Percentiles rank a stretch among this genome's conserved stretches.
Conservation (phyloP, 345 rosid species). For the Eucalyptus fibrosa region DNA sequence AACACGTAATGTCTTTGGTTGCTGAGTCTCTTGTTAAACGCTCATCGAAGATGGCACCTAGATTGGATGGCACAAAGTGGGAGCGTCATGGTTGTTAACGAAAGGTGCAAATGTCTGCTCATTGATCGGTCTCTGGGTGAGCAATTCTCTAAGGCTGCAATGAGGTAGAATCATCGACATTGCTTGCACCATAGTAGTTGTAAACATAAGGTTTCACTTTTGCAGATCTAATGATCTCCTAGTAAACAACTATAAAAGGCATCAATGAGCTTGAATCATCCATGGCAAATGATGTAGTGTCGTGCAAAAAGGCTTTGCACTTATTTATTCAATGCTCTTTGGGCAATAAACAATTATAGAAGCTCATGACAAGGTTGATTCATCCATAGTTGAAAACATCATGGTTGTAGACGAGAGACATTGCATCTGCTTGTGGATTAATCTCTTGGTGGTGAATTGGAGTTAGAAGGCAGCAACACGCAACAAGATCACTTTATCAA, state of each 20-base stretch:
- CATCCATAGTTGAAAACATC: not conserved
- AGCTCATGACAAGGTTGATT: not conserved
- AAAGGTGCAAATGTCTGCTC: not conserved
- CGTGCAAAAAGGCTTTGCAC: not conserved
- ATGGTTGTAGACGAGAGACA: not conserved
- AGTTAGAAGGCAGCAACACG: too few relatives aligned
- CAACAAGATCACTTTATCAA: too few relatives aligned
- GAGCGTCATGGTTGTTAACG: not conserved
- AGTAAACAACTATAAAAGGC: not conserved
- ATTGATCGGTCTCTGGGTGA: accelerated
- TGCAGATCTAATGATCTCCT: not conserved
- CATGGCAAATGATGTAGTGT: not conserved
- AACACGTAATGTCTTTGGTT: not conserved
- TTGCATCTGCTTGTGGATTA: not conserved
- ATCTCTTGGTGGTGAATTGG: too few relatives aligned
- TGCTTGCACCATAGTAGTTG: accelerated
- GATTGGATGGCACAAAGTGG: not conserved
- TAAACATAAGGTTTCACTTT: not conserved
- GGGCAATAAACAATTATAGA: not conserved
- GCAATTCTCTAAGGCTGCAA: not conserved
- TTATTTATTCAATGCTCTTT: accelerated
- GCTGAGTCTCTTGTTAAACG: not conserved
- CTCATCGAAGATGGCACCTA: not conserved
- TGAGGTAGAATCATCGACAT: not conserved
- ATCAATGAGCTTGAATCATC: not conserved